These are phyloP conservation scores for Aspergillus cejpii DNA, from an alignment of 2,329 filamentous ascomycete genomes.

Conservation along the genomic window DNA sequence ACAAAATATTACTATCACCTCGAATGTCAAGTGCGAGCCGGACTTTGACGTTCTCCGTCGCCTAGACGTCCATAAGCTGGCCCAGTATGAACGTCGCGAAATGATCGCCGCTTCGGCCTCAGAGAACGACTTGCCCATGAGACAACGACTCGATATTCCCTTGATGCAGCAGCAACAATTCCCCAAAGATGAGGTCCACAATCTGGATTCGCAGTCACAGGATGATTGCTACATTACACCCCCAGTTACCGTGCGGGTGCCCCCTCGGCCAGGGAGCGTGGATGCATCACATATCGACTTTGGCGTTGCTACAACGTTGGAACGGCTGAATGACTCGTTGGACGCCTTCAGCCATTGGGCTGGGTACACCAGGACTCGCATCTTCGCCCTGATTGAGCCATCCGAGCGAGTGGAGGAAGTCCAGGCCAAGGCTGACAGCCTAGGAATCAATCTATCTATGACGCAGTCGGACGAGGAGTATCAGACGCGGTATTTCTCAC, in stretches of 20 bases:
- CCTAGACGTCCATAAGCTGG: conserved; percentile 23
- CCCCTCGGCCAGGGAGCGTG: conserved; percentile 37
- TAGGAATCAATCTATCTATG: conserved; percentile 41
- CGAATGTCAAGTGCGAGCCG: conserved; percentile 24
- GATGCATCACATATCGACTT: conserved; percentile 51
- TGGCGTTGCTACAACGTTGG: conserved; percentile 50
- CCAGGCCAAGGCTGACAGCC: conserved; percentile 29
- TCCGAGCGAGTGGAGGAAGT: conserved; percentile 26
- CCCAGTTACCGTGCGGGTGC: conserved; percentile 45
- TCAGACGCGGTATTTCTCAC: conserved; percentile 51
- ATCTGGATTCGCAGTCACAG: conserved; percentile 12
- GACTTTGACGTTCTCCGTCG: conserved; percentile 22
- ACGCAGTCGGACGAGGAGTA: conserved; percentile 33
- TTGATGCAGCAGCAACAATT: conserved; percentile 16
- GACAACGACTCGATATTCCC: conserved; percentile 24
- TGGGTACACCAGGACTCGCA: conserved; percentile 44
- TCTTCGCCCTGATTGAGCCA: conserved; percentile 49
- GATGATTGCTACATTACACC: conserved; percentile 39
- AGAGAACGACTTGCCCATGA: conserved; percentile 20
- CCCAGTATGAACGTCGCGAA: conserved; percentile 29
- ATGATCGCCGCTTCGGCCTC: conserved; percentile 21
- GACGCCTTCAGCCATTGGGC: conserved; percentile 53
- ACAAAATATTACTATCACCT: conserved; percentile 28
- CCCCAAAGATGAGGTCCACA: conserved; percentile 1
- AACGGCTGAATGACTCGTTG: conserved; percentile 47